Conservation (phyloP, 2,329 filamentous ascomycete species). For the Lecanicillium sp. region DNA sequence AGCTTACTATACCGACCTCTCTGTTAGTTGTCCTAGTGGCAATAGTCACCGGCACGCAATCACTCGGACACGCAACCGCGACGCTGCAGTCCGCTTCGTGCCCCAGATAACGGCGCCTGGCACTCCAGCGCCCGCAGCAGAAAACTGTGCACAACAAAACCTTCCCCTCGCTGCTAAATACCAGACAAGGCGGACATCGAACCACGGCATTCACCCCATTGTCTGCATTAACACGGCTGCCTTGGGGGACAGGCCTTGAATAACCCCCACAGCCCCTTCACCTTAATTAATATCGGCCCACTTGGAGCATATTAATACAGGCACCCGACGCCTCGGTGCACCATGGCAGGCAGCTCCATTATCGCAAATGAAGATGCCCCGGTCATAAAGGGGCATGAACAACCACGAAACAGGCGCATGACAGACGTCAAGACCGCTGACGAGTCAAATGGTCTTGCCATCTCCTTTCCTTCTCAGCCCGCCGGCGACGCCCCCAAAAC, state of each 20-base stretch:
- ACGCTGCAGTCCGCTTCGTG: neutral
- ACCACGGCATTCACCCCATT: neutral
- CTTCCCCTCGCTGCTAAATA: neutral
- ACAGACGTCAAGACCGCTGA: neutral
- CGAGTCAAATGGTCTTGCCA: slow-evolving; percentile 2
- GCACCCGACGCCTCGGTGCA: slow-evolving; percentile 1
- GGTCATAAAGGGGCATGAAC: slow-evolving; percentile 10
- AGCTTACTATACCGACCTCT: neutral
- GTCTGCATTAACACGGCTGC: neutral
- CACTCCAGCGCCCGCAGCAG: neutral
- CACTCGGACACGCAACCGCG: neutral
- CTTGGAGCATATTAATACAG: slow-evolving; percentile 6
- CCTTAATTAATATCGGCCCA: slow-evolving; percentile 12
- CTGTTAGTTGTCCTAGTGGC: slow-evolving; percentile 5
- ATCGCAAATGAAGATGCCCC: slow-evolving; percentile 5
- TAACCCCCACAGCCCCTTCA: slow-evolving; percentile 7
- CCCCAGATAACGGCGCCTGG: neutral
- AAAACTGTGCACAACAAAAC: neutral
- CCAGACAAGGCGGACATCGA: neutral
- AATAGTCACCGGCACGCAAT: neutral
- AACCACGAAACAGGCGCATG: slow-evolving; percentile 5
- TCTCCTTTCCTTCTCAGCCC: neutral
- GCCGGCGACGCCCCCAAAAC: neutral
- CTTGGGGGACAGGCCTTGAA: neutral
- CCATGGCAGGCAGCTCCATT: slow-evolving; percentile 10